These are phyloP conservation scores for Cephaloascus fragrans DNA, from an alignment of 805 yeast genomes.

Conservation along the genomic window DNA sequence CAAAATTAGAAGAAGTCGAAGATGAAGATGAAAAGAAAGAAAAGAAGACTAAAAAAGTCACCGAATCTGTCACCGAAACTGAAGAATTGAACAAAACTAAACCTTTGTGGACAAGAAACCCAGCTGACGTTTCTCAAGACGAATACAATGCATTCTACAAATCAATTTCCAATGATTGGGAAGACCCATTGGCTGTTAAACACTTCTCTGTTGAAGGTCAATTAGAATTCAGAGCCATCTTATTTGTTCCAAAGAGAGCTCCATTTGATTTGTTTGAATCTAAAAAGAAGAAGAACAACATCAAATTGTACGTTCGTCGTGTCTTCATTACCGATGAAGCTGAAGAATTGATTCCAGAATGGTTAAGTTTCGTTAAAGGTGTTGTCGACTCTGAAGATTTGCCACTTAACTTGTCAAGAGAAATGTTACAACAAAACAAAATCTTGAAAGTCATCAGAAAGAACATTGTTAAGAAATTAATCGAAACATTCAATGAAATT, in stretches of 20 bases:
- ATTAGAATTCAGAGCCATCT: constrained; percentile 96
- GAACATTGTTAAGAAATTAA: constrained; percentile 96
- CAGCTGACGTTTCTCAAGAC: constrained; percentile 93
- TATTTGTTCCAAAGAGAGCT: constrained; percentile 97
- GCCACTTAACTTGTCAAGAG: constrained; percentile 99
- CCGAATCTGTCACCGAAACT: constrained; percentile 88
- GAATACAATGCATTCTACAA: constrained; percentile 99
- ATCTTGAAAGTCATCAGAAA: constrained; percentile 98
- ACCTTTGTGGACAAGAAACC: constrained; percentile 99
- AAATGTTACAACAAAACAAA: constrained; percentile 99
- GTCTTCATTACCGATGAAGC: constrained; percentile 99
- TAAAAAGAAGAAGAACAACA: constrained; percentile 98
- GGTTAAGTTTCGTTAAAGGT: constrained; percentile 97
- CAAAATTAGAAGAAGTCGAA: constrained; percentile 68
- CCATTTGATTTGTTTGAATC: constrained; percentile 97
- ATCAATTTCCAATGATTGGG: constrained; percentile 99
- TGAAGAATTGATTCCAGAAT: constrained; percentile 98
- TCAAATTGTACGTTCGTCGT: constrained; percentile 97
- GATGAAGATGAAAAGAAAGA: constrained; percentile 59
- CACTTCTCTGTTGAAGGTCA: constrained; percentile 99
- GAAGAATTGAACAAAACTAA: constrained; percentile 98
- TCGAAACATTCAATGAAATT: constrained; percentile 98
- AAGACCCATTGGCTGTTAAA: constrained; percentile 98
- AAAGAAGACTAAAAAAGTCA: constrained; percentile 78
- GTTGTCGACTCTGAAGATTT: constrained; percentile 99